phyloP scores from a whole-genome alignment of 1,284 basidiomycete genomes.

The Leccinum pachyderme region DNA sequence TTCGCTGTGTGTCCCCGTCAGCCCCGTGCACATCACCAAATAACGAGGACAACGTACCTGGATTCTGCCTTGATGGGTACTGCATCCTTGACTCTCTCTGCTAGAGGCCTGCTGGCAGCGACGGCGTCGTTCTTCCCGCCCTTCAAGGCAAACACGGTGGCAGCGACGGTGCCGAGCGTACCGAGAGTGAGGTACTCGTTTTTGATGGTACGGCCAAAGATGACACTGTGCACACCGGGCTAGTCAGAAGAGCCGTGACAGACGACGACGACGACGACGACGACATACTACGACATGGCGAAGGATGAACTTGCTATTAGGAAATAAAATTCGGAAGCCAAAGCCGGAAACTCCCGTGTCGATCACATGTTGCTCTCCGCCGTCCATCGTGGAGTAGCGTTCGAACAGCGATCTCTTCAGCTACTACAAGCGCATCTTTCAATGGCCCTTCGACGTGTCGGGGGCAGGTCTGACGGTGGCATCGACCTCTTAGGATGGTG shows the following conservation, averaged over 20 bases:
- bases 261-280: not conserved
- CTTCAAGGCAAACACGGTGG: conserved; percentile 49
- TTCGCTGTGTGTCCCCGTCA: conserved; percentile 43
- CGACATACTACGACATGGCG: conserved; percentile 45
- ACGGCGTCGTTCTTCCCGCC: conserved; percentile 53
- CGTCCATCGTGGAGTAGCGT: conserved; percentile 66
- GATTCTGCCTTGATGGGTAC: conserved; percentile 64
- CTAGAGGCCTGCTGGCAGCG: conserved; percentile 42
- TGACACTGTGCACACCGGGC: conserved; percentile 44
- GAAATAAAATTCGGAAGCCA: no score
- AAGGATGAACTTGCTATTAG: conserved; percentile 7
- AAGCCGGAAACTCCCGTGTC: conserved; percentile 23
- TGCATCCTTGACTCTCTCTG: conserved; percentile 55
- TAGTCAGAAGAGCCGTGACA: conserved; percentile 10
- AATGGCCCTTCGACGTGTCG: conserved; percentile 77
- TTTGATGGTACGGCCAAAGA: conserved; percentile 73
- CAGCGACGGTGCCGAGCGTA: conserved; percentile 55
- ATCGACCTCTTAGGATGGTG: conserved; percentile 92
- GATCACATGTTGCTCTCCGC: conserved; percentile 31
- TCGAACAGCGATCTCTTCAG: conserved; percentile 68
- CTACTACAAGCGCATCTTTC: conserved; percentile 66
- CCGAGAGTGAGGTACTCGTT: conserved; percentile 74
- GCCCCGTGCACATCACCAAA: not conserved
- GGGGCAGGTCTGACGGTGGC: conserved; percentile 82
- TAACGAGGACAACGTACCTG: conserved; percentile 45